Evolutionary conservation across 2,329 filamentous ascomycete species (phyloP).

Genomic region (Phaeosphaeria sp.): DNA sequence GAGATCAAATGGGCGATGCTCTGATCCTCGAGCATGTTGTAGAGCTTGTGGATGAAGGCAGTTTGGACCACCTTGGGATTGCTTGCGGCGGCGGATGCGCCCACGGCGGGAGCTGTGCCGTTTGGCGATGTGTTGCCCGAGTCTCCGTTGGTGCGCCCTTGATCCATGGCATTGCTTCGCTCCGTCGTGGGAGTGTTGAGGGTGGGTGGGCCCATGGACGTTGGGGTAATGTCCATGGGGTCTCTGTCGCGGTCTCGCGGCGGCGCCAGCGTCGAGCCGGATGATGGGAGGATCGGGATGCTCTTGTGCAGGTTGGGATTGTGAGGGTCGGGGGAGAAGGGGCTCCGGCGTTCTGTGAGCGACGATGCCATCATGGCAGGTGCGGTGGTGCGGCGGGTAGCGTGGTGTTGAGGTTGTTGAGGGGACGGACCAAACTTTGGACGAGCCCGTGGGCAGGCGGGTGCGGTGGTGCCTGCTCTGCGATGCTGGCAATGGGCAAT

Average conservation of each 20-base stretch:
- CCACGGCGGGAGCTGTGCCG: conserved; percentile 54
- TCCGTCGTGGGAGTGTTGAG: conserved; percentile 48
- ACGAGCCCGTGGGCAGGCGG: background rate
- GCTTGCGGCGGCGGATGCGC: conserved; percentile 76
- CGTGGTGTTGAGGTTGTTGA: conserved; percentile 16
- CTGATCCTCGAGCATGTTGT: conserved; percentile 97
- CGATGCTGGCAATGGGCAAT: background rate
- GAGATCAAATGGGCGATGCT: conserved; percentile 95
- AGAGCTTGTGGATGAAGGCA: conserved; percentile 98
- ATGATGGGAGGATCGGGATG: conserved; percentile 60
- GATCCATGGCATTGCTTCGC: conserved; percentile 33
- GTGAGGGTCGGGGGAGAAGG: conserved; percentile 53
- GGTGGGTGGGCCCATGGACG: conserved; percentile 57
- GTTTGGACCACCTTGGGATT: conserved; percentile 98
- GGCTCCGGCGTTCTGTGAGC: conserved; percentile 53
- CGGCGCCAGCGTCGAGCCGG: conserved; percentile 51
- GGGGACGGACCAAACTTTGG: background rate
- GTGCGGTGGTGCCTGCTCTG: background rate
- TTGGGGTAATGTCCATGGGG: conserved; percentile 62
- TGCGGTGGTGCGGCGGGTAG: conserved; percentile 8
- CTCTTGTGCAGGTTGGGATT: conserved; percentile 56
- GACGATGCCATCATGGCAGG: conserved; percentile 51
- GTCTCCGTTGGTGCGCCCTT: conserved; percentile 33
- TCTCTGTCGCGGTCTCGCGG: conserved; percentile 47
- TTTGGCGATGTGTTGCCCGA: conserved; percentile 37